Evolutionary conservation across 164 flowering plant species (phyloP).

Genomic region (Liriodendron chinense): DNA sequence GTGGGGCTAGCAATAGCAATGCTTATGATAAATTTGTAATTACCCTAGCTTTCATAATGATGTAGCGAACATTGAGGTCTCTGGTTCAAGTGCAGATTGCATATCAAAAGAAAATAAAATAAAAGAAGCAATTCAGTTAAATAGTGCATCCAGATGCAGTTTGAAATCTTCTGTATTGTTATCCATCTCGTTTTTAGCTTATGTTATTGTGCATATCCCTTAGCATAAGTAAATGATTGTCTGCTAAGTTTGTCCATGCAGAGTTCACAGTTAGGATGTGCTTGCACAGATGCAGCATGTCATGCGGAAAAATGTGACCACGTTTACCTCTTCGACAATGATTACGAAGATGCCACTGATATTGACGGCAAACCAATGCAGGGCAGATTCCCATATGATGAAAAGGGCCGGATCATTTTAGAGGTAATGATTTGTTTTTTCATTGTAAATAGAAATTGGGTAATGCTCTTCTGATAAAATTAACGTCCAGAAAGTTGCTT

Average conservation of each 20-base stretch:
- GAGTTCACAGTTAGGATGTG: slow-evolving; percentile 83
- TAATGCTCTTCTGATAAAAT: too few relatives aligned
- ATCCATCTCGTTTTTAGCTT: too few relatives aligned
- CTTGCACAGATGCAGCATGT: slow-evolving; percentile 59
- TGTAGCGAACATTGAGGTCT: not conserved
- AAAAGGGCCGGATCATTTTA: slow-evolving; percentile 63
- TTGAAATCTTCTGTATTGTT: too few relatives aligned
- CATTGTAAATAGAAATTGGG: too few relatives aligned
- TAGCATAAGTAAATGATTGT: not conserved
- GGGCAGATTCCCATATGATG: slow-evolving; percentile 90
- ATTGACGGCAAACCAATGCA: slow-evolving; percentile 70
- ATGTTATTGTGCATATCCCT: not conserved
- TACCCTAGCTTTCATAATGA: not conserved
- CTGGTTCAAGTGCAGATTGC: not conserved
- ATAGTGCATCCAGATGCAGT: too few relatives aligned
- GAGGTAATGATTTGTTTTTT: slow-evolving; percentile 48
- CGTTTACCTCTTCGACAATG: slow-evolving; percentile 88
- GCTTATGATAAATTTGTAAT: not conserved
- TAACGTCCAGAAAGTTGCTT: too few relatives aligned
- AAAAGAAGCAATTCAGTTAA: too few relatives aligned
- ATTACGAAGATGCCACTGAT: slow-evolving; percentile 85
- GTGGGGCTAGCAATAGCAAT: not conserved
- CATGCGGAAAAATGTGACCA: slow-evolving; percentile 78
- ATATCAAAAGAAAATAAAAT: too few relatives aligned
- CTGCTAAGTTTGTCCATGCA: slow-evolving; percentile 24